These are phyloP conservation scores for Beauveria sp. DNA, from an alignment of 2,329 filamentous ascomycete genomes.

Conservation along the genomic window DNA sequence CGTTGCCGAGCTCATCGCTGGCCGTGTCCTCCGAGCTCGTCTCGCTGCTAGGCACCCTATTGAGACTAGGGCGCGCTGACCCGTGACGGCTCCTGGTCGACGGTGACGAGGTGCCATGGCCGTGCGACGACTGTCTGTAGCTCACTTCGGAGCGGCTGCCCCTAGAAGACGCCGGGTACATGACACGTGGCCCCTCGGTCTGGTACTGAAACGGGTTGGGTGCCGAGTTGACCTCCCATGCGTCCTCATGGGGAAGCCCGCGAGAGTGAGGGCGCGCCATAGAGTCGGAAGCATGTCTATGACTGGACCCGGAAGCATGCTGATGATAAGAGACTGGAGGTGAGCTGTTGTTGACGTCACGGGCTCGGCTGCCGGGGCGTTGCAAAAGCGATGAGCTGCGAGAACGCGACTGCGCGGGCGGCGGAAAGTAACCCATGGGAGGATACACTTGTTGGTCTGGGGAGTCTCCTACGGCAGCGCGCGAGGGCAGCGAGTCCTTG, in stretches of 20 bases:
- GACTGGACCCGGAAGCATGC: slow-evolving; percentile 26
- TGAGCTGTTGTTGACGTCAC: slow-evolving; percentile 25
- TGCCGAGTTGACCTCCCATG: slow-evolving; percentile 17
- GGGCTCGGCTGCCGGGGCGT: slow-evolving; percentile 25
- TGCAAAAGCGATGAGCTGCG: slow-evolving; percentile 34
- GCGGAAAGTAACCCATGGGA: slow-evolving; percentile 45
- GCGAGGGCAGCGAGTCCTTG: slow-evolving; percentile 30
- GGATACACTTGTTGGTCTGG: slow-evolving; percentile 26
- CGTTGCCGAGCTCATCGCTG: slow-evolving; percentile 30
- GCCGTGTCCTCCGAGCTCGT: slow-evolving; percentile 26
- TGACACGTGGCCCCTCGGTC: slow-evolving; percentile 34
- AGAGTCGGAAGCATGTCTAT: slow-evolving; percentile 40
- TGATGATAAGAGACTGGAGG: slow-evolving; percentile 42
- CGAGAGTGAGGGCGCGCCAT: slow-evolving; percentile 25
- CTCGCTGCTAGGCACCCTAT: slow-evolving; percentile 25
- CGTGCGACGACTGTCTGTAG: slow-evolving; percentile 18
- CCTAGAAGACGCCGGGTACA: slow-evolving; percentile 28
- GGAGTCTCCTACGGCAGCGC: slow-evolving; percentile 25
- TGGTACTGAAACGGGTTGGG: slow-evolving; percentile 48
- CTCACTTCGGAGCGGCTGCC: slow-evolving; percentile 26
- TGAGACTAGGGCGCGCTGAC: slow-evolving; percentile 23
- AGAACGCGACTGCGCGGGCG: slow-evolving; percentile 35
- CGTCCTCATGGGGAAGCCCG: slow-evolving; percentile 26
- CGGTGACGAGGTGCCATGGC: slow-evolving; percentile 19
- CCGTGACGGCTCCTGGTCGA: slow-evolving; percentile 25